A percentile compares a stretch with the other conserved stretches of the same genome.
phyloP scores from a whole-genome alignment of 1,284 basidiomycete genomes.

The Trichosporon asahii region DNA sequence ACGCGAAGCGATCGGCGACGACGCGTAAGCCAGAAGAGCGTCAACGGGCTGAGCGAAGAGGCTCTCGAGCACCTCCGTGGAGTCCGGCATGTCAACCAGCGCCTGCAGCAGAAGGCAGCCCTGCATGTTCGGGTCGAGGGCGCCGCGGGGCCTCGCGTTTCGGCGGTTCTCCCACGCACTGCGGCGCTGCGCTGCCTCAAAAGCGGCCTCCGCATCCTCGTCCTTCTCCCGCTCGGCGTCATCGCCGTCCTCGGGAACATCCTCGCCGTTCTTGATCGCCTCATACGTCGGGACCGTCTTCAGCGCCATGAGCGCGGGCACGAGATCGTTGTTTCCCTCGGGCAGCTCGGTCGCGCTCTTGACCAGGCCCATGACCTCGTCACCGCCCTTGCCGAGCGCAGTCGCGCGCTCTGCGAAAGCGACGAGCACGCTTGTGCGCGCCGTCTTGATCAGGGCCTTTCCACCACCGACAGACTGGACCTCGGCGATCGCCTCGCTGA shows the following conservation, averaged over 20 bases:
- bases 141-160: slow-evolving; percentile 32
- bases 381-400: slow-evolving; percentile 46
- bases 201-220: slow-evolving; percentile 40
- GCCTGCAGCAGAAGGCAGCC: slow-evolving; percentile 81
- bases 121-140: slow-evolving; percentile 68
- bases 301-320: slow-evolving; percentile 65
- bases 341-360: slow-evolving; percentile 62
- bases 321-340: slow-evolving; percentile 57
- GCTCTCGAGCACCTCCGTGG: slow-evolving; percentile 62
- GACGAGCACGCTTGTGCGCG: slow-evolving; percentile 65
- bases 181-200: slow-evolving; percentile 37
- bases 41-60: slow-evolving; percentile 61
- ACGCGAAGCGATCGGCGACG: slow-evolving; percentile 70
- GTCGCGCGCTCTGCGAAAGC: slow-evolving; percentile 67
- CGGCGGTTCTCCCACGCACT: slow-evolving; percentile 48
- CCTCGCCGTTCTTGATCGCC: slow-evolving; percentile 35
- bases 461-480: slow-evolving; percentile 58
- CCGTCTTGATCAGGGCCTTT: slow-evolving; percentile 57
- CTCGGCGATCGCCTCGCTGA: slow-evolving; percentile 61
- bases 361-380: slow-evolving; percentile 58
- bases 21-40: slow-evolving; percentile 64
- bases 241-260: slow-evolving; percentile 25
- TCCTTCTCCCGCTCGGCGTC: slow-evolving; percentile 33
- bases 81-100: slow-evolving; percentile 66
- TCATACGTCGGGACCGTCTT: slow-evolving; percentile 59